Conservation (phyloP, 1,139 yeast genomes). For the Pichia sp. region DNA sequence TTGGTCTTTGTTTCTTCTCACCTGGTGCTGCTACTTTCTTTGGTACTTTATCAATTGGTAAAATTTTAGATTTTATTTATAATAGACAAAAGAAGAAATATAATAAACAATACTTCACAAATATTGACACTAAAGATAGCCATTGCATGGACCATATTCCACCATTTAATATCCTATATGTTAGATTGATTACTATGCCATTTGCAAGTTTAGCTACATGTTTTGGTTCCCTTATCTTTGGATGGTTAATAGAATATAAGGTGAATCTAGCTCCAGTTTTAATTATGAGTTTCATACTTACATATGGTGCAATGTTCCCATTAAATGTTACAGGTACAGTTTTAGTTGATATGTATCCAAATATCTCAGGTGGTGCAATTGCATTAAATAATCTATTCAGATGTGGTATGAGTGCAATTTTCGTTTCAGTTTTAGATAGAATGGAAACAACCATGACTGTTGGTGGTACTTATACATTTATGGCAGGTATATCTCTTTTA, state of each 20-base stretch:
- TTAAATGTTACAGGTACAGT: slow-evolving; percentile 48
- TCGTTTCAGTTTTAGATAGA: slow-evolving; percentile 52
- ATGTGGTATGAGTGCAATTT: slow-evolving; percentile 55
- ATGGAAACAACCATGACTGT: slow-evolving; percentile 48
- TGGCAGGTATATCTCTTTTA: slow-evolving; percentile 36
- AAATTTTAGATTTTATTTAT: slow-evolving; percentile 41
- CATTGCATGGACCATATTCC: slow-evolving; percentile 16
- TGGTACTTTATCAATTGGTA: slow-evolving; percentile 46
- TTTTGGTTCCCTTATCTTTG: slow-evolving; percentile 47
- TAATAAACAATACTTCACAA: slow-evolving; percentile 21
- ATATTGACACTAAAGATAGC: background rate
- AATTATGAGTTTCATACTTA: slow-evolving; percentile 46
- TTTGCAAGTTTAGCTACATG: slow-evolving; percentile 34
- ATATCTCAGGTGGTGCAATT: slow-evolving; percentile 53
- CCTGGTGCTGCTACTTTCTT: slow-evolving; percentile 54
- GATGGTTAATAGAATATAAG: slow-evolving; percentile 57
- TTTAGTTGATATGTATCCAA: slow-evolving; percentile 56
- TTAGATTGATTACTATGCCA: slow-evolving; percentile 38
- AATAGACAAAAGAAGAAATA: slow-evolving; percentile 25
- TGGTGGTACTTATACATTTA: slow-evolving; percentile 60
- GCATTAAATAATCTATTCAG: slow-evolving; percentile 55
- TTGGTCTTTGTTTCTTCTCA: slow-evolving; percentile 60
- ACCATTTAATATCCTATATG: slow-evolving; percentile 40
- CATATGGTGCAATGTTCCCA: slow-evolving; percentile 47
- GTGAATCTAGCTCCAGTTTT: slow-evolving; percentile 50